A percentile compares a stretch with the other conserved stretches of the same genome.
phyloP scores from a whole-genome alignment of 805 yeast genomes.

The Saccharomycopsis oosterbeekiorum region DNA sequence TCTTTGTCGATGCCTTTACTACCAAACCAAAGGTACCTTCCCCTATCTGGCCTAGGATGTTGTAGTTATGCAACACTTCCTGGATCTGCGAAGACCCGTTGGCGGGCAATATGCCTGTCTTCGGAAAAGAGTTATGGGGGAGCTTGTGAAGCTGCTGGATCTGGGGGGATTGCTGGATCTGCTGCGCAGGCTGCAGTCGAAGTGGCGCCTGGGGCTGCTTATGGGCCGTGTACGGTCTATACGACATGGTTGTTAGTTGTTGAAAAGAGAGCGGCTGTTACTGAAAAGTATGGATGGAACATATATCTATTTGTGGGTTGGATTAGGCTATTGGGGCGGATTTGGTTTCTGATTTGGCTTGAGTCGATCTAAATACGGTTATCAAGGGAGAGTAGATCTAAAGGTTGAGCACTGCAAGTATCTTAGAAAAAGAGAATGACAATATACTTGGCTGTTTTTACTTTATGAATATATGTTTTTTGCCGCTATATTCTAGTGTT shows the following conservation, averaged over 20 bases:
- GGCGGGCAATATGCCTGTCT: background rate
- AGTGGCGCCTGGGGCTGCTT: background rate
- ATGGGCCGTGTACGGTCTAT: background rate
- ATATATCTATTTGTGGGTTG: background rate
- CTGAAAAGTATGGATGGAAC: background rate
- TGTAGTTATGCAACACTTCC: background rate
- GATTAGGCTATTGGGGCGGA: too few species aligned
- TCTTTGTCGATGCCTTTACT: constrained; percentile 46
- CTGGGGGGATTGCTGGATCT: background rate
- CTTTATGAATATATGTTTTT: too few species aligned
- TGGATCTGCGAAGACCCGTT: background rate
- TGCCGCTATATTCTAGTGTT: too few species aligned
- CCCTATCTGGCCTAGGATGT: constrained; percentile 33
- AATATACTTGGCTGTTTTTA: too few species aligned
- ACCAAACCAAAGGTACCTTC: constrained; percentile 91
- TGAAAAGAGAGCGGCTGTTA: background rate
- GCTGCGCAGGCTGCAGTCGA: constrained; percentile 3
- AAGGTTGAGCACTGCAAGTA: too few species aligned
- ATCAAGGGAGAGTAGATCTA: too few species aligned
- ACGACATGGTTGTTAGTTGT: background rate
- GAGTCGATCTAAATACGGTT: too few species aligned
- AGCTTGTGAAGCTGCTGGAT: background rate
- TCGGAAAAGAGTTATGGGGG: background rate
- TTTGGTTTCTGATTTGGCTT: too few species aligned
- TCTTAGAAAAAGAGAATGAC: too few species aligned